Evolutionary conservation across 176 grass and related monocot species (phyloP).

Genomic region (Rhynchospora breviuscula): DNA sequence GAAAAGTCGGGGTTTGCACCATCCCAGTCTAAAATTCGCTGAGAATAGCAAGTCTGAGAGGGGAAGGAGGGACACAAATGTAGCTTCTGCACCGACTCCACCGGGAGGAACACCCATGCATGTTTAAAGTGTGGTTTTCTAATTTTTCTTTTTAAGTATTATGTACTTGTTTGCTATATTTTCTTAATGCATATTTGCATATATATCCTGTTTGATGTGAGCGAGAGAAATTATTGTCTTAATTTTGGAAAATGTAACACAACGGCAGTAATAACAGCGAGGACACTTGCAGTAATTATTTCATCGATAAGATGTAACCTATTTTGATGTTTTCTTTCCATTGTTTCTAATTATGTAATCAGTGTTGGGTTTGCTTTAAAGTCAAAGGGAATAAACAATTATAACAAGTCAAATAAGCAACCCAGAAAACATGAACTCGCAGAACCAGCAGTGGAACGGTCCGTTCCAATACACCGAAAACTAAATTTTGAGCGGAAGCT

Average conservation of each 20-base stretch:
- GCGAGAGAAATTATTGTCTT: background rate
- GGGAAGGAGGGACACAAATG: conserved; percentile 27
- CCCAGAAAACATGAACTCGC: no score
- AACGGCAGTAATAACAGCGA: background rate
- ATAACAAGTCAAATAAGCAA: no score
- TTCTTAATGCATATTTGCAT: background rate
- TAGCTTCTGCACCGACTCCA: conserved; percentile 36
- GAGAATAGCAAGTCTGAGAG: conserved; percentile 67
- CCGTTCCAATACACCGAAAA: no score
- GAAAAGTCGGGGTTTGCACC: conserved; percentile 39
- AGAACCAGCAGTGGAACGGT: no score
- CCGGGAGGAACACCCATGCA: conserved; percentile 32
- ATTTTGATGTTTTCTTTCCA: background rate
- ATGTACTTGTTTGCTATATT: background rate
- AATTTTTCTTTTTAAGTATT: background rate
- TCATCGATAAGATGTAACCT: background rate
- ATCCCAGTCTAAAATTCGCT: conserved; percentile 47
- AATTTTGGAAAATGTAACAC: background rate
- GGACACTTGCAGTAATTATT: background rate
- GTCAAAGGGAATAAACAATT: no score
- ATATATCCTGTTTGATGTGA: background rate
- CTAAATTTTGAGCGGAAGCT: no score
- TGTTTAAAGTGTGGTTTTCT: conserved; percentile 23
- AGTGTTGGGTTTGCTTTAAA: no score
- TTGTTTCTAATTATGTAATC: background rate